These are phyloP conservation scores for Sporobolomyces roseus DNA, from an alignment of 768 basidiomycete species.

Conservation along the genomic window DNA sequence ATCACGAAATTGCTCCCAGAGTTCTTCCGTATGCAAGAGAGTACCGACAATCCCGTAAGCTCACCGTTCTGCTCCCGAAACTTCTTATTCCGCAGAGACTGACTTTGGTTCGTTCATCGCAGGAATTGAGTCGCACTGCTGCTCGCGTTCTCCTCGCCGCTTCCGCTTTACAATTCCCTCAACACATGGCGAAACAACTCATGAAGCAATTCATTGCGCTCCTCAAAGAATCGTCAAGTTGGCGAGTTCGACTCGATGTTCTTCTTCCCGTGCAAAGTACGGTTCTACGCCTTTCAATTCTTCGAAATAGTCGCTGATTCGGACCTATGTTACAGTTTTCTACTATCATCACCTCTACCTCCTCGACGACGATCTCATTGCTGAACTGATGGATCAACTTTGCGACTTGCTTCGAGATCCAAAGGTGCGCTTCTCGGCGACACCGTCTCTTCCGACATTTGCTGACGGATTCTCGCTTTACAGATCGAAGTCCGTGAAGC, in stretches of 20 bases:
- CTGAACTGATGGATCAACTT: slow-evolving; percentile 77
- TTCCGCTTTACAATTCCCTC: slow-evolving; percentile 77
- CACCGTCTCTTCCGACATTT: neutral
- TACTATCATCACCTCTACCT: slow-evolving; percentile 77
- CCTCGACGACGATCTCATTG: slow-evolving; percentile 68
- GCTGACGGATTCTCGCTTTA: neutral
- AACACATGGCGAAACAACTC: slow-evolving; percentile 63
- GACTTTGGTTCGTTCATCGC: neutral
- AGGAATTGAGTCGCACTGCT: slow-evolving; percentile 64
- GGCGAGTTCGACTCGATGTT: slow-evolving; percentile 80
- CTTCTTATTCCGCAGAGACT: too few relatives aligned
- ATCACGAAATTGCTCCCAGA: slow-evolving; percentile 42
- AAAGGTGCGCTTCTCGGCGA: slow-evolving; percentile 49
- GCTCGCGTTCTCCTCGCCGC: slow-evolving; percentile 71
- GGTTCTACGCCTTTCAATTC: neutral
- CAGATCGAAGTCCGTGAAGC: slow-evolving; percentile 43
- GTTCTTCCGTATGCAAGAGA: slow-evolving; percentile 51
- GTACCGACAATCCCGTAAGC: slow-evolving; percentile 47
- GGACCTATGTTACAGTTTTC: slow-evolving; percentile 39
- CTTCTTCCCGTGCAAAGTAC: slow-evolving; percentile 63
- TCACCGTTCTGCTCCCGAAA: neutral
- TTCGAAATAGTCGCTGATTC: neutral
- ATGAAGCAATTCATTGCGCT: slow-evolving; percentile 70
- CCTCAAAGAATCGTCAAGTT: slow-evolving; percentile 72
- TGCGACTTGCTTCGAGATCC: slow-evolving; percentile 65